A percentile compares a stretch with the other conserved stretches of the same genome.
phyloP scores from a whole-genome alignment of 306 rosid genomes.

The Ochetophila trinervis region DNA sequence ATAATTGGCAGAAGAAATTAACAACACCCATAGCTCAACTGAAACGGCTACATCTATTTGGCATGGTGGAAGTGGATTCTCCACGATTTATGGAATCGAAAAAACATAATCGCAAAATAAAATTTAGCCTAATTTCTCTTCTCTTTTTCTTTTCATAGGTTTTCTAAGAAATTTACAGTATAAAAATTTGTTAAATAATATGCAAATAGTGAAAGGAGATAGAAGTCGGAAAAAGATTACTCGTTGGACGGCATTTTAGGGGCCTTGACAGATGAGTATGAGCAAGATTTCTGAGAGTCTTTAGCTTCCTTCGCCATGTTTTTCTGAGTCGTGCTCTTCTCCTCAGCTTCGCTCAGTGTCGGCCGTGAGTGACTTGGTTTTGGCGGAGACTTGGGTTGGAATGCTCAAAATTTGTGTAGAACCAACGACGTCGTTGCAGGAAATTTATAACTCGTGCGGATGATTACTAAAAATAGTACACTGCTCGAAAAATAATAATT shows the following conservation, averaged over 20 bases:
- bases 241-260: slow-evolving; percentile 25
- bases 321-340: slow-evolving; percentile 10
- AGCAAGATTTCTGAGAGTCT: slow-evolving; percentile 27
- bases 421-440: not conserved
- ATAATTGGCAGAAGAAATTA: not conserved
- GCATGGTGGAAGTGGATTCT: slow-evolving; percentile 9
- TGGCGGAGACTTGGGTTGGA: slow-evolving; percentile 2
- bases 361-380: not conserved
- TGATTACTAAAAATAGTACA: too few species aligned
- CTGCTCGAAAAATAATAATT: too few species aligned
- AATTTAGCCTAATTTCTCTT: not conserved
- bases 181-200: slow-evolving; percentile 8
- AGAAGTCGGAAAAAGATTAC: slow-evolving; percentile 30
- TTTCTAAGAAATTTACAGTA: slow-evolving; percentile 13
- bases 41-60: not conserved
- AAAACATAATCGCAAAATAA: not conserved
- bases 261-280: slow-evolving; percentile 21
- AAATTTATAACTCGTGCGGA: too few species aligned
- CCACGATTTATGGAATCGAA: not conserved
- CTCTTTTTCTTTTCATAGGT: slow-evolving; percentile 11
- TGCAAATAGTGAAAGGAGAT: not conserved
- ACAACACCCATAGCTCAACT: slow-evolving; percentile 14
- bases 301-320: slow-evolving; percentile 48
- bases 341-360: not conserved
- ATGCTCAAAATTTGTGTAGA: too few species aligned